Evolutionary conservation across 73 alveolate species (phyloP).

Genomic region (Paramecium tetraurelia): DNA sequence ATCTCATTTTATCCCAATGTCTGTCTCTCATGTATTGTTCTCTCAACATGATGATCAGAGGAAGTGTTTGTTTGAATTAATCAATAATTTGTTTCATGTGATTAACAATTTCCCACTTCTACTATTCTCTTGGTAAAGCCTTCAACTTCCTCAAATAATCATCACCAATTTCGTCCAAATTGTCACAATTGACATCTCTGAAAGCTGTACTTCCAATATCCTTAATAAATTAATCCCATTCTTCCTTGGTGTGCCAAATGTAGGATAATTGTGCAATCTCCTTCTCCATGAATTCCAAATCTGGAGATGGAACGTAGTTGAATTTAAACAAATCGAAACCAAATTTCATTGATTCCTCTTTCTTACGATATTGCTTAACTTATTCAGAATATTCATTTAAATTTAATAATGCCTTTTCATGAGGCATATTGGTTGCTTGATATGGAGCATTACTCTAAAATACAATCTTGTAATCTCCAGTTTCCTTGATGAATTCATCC

Average conservation of each 20-base stretch:
- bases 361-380: conserved; percentile 70
- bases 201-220: conserved; percentile 79
- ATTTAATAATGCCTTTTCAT: conserved; percentile 72
- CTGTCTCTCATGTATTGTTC: conserved; percentile 98
- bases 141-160: conserved; percentile 73
- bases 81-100: conserved; percentile 72
- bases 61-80: conserved; percentile 85
- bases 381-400: conserved; percentile 69
- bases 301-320: conserved; percentile 61
- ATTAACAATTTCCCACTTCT: conserved; percentile 85
- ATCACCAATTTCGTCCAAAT: conserved; percentile 82
- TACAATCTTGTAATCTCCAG: conserved; percentile 75
- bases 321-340: conserved; percentile 87
- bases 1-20: conserved; percentile 97
- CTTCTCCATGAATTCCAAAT: conserved; percentile 60
- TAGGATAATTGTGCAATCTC: conserved; percentile 74
- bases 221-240: conserved; percentile 93
- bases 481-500: conserved; percentile 87
- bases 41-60: conserved; percentile 93
- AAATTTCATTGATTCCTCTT: conserved; percentile 87
- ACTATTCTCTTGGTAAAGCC: conserved; percentile 71
- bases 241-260: conserved; percentile 88
- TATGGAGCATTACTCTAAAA: conserved; percentile 84
- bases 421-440: conserved; percentile 70
- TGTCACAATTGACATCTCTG: conserved; percentile 79